phyloP scores from a whole-genome alignment of 148 eudicot species.

The Arctostaphylos glauca region DNA sequence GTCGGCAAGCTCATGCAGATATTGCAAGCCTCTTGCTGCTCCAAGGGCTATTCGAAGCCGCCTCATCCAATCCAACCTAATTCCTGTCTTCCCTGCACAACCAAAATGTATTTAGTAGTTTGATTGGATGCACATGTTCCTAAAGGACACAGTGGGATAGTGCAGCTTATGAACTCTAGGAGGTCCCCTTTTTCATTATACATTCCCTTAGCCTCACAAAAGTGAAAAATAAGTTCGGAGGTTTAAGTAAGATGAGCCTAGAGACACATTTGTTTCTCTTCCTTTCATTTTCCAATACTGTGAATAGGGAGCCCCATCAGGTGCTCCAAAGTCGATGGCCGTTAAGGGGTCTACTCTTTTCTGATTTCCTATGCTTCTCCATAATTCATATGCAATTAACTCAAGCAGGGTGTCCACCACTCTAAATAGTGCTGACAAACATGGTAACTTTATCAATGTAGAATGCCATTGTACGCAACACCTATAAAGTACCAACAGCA shows the following conservation, averaged over 20 bases:
- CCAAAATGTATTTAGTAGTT: neutral
- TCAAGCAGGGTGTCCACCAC: neutral
- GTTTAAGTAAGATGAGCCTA: neutral
- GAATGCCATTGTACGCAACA: neutral
- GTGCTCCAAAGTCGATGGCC: too few relatives aligned
- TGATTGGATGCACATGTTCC: neutral
- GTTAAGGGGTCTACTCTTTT: too few relatives aligned
- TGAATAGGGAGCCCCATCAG: too few relatives aligned
- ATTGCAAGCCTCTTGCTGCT: constrained; percentile 27
- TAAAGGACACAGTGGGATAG: neutral
- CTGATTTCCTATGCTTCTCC: too few relatives aligned
- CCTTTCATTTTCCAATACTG: too few relatives aligned
- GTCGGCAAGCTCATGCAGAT: constrained; percentile 32
- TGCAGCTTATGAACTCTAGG: neutral
- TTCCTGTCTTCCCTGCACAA: constrained; percentile 24
- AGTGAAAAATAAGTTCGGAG: neutral
- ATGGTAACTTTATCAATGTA: too few relatives aligned
- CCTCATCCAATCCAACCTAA: constrained; percentile 25
- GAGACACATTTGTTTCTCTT: too few relatives aligned
- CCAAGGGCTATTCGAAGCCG: constrained; percentile 25
- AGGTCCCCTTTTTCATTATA: neutral
- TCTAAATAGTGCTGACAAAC: too few relatives aligned
- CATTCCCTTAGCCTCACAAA: neutral
- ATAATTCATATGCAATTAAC: neutral
- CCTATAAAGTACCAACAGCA: neutral